Evolutionary conservation across 257 asterid species (phyloP).

Genomic region (Schizonepeta tenuifolia): DNA sequence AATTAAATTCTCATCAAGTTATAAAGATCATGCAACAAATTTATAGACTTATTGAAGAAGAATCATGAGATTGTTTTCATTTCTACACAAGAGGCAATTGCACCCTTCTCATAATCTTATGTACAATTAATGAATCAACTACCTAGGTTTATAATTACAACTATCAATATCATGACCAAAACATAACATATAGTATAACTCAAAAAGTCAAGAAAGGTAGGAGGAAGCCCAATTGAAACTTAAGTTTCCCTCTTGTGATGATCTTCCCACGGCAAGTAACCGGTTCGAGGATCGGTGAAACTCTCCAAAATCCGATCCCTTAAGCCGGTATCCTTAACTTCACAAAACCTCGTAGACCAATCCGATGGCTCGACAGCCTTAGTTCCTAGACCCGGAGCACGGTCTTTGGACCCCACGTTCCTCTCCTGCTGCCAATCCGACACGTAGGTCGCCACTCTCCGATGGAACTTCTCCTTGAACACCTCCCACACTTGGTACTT

Average conservation of each 20-base stretch:
- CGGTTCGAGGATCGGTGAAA: slow-evolving; percentile 47
- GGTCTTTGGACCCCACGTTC: slow-evolving; percentile 68
- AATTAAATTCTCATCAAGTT: not conserved
- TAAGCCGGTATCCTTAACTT: slow-evolving; percentile 63
- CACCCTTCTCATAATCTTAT: slow-evolving; percentile 1
- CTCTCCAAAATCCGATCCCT: slow-evolving; percentile 44
- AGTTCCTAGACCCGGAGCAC: slow-evolving; percentile 82
- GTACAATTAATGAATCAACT: slow-evolving; percentile 26
- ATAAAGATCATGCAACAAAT: not conserved
- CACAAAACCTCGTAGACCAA: slow-evolving; percentile 71
- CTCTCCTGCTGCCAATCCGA: slow-evolving; percentile 76
- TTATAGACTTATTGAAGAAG: not conserved
- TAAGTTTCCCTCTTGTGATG: not conserved
- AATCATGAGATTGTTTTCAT: not conserved
- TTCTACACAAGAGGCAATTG: not conserved
- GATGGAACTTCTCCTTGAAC: slow-evolving; percentile 69
- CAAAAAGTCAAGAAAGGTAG: too few species aligned
- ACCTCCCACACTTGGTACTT: slow-evolving; percentile 92
- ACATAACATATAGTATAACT: not conserved
- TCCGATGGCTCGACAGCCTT: slow-evolving; percentile 66
- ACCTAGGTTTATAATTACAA: not conserved
- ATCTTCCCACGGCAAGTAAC: slow-evolving; percentile 69
- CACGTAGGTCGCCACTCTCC: slow-evolving; percentile 82
- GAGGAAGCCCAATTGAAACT: too few species aligned
- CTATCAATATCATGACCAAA: not conserved